Conservation (phyloP, 306 rosid species). For the Cucurbita ficifolia region DNA sequence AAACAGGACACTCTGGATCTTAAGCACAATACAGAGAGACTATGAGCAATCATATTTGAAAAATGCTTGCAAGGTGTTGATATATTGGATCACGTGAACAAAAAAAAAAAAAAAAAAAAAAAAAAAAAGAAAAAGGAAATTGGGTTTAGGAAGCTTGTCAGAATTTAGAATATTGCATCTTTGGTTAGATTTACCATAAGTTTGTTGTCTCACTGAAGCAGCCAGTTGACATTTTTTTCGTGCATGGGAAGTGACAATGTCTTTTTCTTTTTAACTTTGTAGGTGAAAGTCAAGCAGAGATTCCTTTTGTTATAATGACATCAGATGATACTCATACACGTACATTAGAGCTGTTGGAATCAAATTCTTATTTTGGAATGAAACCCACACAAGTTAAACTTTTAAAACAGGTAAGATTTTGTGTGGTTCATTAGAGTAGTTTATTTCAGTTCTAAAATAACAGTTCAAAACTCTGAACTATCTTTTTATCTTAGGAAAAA, state of each 20-base stretch:
- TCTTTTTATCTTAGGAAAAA: conserved; percentile 62
- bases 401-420: conserved; percentile 65
- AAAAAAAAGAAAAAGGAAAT: not conserved
- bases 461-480: not conserved
- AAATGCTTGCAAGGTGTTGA: not conserved
- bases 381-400: conserved; percentile 77
- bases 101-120: not conserved
- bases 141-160: not conserved
- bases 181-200: not conserved
- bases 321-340: conserved; percentile 90
- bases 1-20: not conserved
- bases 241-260: conserved; percentile 9
- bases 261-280: conserved; percentile 14
- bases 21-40: not conserved
- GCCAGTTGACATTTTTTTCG: not conserved
- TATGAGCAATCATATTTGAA: not conserved
- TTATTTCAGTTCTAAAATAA: not conserved
- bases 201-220: not conserved
- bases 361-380: conserved; percentile 90
- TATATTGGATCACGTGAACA: not conserved
- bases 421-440: not conserved
- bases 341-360: conserved; percentile 50
- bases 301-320: conserved; percentile 85
- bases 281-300: conserved; percentile 39
- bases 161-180: not conserved